A percentile compares a stretch with the other conserved stretches of the same genome.
Evolutionary conservation across 148 eudicot genomes (phyloP).

Genomic region (Silene conica): DNA sequence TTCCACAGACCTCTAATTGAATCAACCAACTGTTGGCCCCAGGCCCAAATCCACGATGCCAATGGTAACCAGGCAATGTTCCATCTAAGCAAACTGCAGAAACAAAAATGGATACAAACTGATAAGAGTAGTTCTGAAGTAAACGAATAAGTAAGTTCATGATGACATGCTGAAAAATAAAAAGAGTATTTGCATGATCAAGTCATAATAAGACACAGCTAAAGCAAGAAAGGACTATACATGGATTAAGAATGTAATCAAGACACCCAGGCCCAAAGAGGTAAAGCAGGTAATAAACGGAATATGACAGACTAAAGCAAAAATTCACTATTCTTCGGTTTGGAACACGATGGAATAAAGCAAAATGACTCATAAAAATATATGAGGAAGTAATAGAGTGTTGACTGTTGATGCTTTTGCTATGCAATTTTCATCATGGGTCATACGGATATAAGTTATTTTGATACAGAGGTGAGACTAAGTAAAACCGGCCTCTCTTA

Average conservation of each 20-base stretch:
- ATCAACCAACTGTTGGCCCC: constrained; percentile 96
- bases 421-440: not conserved
- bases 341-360: not conserved
- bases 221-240: not conserved
- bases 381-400: too few relatives aligned
- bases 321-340: too few relatives aligned
- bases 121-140: not conserved
- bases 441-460: too few relatives aligned
- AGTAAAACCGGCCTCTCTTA: too few relatives aligned
- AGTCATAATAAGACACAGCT: not conserved
- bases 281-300: not conserved
- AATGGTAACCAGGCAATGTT: constrained; percentile 87
- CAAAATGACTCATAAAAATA: not conserved
- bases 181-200: not conserved
- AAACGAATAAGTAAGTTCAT: not conserved
- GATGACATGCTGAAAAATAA: not conserved
- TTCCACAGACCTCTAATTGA: constrained; percentile 76
- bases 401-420: not conserved
- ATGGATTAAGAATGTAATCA: not conserved
- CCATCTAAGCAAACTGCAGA: constrained; percentile 93
- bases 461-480: too few relatives aligned
- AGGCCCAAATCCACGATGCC: constrained; percentile 74
- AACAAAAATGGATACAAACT: constrained; percentile 1
- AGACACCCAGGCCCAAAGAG: not conserved
- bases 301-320: not conserved